Evolutionary conservation across 1,284 basidiomycete genomes (phyloP), one percentile per base, ranked within the genome.

Genomic region (Peniophora sp.): DNA sequence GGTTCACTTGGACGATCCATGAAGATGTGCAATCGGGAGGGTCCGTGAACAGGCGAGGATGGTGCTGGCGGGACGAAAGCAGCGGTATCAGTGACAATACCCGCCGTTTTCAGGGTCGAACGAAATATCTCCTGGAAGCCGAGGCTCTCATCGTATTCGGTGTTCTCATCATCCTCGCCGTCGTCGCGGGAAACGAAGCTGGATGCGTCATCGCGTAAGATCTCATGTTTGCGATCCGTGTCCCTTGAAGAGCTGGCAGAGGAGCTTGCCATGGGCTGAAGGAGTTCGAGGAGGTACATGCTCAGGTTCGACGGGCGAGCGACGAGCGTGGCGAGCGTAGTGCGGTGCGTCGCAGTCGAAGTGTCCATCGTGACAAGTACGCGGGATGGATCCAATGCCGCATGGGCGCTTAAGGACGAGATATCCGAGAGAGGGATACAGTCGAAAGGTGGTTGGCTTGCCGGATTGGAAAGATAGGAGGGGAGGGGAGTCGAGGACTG

Each of bases 1-100:
- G 88, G 83, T 41, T 79, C 70, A 59, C 86, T 88, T 1, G 87
- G 77, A 39, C 88, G 72, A 60, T 91, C 88, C n/a, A 91, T 69
- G 66, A 90, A 90, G n/a, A 90, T 60, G 56, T 88, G 84, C 36
- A 89, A 66, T n/a, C 37, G 37, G 8, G 37, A 20, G 37, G 15
- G 37, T 20, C 37, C n/a, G 15, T 41, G 37, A n/a, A 41, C 37
- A 9, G 43, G 22, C 48, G 65, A 70, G 24, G 69, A 66, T 3
- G 77, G 68, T 3, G 72, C 61, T 44, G 69, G 70, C 1, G 77
- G 60, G 3, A 83, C 60, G 35, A 80, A 65, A 3, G 79, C 83
- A 42, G 79, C 75, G 14, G 81, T 75, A 14, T 74, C 65, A 17
- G 86, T 75, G 58, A 32, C 27, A 12, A 32, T 32, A 5, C 27